Evolutionary conservation across 805 yeast genomes (phyloP).

Genomic region (Wickerhamiella vanderwaltii): DNA sequence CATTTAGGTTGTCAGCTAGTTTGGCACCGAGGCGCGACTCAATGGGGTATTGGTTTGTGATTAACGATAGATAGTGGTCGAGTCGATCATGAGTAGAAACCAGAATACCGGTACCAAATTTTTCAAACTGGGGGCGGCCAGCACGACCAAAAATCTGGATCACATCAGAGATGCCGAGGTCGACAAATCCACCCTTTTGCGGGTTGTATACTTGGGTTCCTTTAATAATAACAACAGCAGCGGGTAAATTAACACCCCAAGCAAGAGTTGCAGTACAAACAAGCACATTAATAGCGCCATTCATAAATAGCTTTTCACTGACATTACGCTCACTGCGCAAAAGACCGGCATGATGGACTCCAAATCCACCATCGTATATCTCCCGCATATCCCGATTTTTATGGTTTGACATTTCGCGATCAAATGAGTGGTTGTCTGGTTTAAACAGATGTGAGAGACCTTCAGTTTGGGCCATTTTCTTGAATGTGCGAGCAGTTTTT

Average conservation of each 20-base stretch:
- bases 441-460: constrained; percentile 50
- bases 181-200: constrained; percentile 86
- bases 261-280: constrained; percentile 97
- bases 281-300: constrained; percentile 77
- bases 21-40: constrained; percentile 72
- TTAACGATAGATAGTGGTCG: constrained; percentile 76
- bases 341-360: constrained; percentile 97
- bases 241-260: constrained; percentile 99
- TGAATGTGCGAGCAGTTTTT: constrained; percentile 64
- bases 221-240: constrained; percentile 90
- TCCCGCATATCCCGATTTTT: constrained; percentile 72
- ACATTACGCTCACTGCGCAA: constrained; percentile 77
- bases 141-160: constrained; percentile 98
- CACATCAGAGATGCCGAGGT: constrained; percentile 90
- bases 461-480: constrained; percentile 50
- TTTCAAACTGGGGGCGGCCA: constrained; percentile 95
- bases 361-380: constrained; percentile 55
- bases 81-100: constrained; percentile 72
- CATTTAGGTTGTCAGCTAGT: constrained; percentile 84
- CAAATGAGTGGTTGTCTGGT: constrained; percentile 33
- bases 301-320: constrained; percentile 74
- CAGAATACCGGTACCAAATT: constrained; percentile 81
- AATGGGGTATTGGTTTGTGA: constrained; percentile 92
- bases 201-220: constrained; percentile 96
- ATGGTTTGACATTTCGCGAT: constrained; percentile 53